Conservation (phyloP, 2,329 filamentous ascomycete species). For the Fusarium temperatum region DNA sequence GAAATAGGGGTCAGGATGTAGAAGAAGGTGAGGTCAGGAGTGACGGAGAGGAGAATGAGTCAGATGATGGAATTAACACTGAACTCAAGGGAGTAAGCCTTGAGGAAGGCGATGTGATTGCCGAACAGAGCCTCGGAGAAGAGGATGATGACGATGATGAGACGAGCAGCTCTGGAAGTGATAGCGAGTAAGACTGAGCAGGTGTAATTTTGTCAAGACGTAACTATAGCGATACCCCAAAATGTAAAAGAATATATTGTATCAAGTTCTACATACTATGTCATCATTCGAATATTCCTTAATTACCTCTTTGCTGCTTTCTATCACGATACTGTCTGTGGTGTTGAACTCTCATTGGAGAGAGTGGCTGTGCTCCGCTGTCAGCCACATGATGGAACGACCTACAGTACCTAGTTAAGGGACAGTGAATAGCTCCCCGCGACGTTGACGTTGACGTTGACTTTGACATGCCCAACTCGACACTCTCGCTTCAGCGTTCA, state of each 20-base stretch:
- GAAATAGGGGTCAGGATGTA: slow-evolving; percentile 34
- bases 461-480: slow-evolving; percentile 2
- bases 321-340: neutral
- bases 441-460: slow-evolving; percentile 9
- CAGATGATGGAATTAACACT: slow-evolving; percentile 33
- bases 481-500: slow-evolving; percentile 17
- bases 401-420: neutral
- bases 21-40: slow-evolving; percentile 50
- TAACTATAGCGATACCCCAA: neutral
- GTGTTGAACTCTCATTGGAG: neutral
- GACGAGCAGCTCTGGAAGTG: slow-evolving; percentile 57
- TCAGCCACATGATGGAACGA: slow-evolving; percentile 32
- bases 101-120: slow-evolving; percentile 50
- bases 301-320: neutral
- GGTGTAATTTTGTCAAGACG: neutral
- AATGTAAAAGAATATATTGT: neutral
- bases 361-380: slow-evolving; percentile 29
- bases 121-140: slow-evolving; percentile 51
- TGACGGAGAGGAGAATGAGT: slow-evolving; percentile 39
- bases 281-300: neutral
- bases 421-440: slow-evolving; percentile 31
- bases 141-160: slow-evolving; percentile 48
- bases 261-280: neutral
- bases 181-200: slow-evolving; percentile 39
- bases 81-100: slow-evolving; percentile 24